phyloP scores from a whole-genome alignment of 768 basidiomycete species.

The Rhodotorula kratochvilovae region DNA sequence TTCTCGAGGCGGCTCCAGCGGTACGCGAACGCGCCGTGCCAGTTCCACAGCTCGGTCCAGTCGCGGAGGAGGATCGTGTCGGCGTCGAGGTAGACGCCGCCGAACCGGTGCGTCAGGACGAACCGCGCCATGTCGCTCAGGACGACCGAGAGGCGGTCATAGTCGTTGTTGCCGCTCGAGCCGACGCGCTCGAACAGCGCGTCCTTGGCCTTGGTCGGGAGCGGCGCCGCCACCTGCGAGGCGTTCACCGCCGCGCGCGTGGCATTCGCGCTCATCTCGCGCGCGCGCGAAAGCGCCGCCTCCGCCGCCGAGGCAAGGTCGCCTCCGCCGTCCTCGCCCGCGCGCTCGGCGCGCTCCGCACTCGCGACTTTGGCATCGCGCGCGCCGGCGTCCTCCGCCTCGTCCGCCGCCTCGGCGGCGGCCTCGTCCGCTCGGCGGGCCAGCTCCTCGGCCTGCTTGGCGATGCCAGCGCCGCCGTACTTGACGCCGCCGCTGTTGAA shows the following conservation, averaged over 20 bases:
- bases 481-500: constrained; percentile 84
- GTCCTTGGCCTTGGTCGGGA: constrained; percentile 44
- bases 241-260: neutral
- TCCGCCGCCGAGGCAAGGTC: constrained; percentile 18
- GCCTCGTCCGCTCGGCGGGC: constrained; percentile 22
- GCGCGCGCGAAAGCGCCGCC: constrained; percentile 19
- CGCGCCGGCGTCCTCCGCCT: constrained; percentile 4
- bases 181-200: constrained; percentile 75
- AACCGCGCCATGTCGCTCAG: constrained; percentile 96
- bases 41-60: constrained; percentile 98
- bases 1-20: constrained; percentile 87
- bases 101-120: constrained; percentile 91
- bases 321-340: constrained; percentile 7
- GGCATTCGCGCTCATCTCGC: constrained; percentile 9
- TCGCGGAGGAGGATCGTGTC: constrained; percentile 93
- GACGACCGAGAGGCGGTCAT: constrained; percentile 87
- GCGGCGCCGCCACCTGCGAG: neutral
- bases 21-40: constrained; percentile 94
- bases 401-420: neutral
- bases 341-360: constrained; percentile 15
- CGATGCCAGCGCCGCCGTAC: constrained; percentile 47
- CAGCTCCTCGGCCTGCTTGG: constrained; percentile 20
- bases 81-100: constrained; percentile 93
- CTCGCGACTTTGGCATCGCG: constrained; percentile 21
- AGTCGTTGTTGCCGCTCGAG: constrained; percentile 72